Percentiles rank a stretch among this genome's conserved stretches.
phyloP scores from a whole-genome alignment of 139 green algal genomes.

The Coelastrella sp. region DNA sequence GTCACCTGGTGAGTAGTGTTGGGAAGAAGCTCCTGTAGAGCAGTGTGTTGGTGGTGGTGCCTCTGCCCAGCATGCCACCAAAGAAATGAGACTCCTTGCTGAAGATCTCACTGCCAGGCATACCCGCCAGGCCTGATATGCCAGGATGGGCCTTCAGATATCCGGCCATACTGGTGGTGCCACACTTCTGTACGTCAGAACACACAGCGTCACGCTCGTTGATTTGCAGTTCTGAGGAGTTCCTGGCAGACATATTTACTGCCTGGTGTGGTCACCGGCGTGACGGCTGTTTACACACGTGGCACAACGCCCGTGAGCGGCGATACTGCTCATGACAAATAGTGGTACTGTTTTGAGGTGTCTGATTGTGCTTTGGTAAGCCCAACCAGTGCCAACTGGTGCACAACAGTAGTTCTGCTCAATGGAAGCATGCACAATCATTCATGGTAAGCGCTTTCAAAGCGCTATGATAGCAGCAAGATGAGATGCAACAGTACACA shows the following conservation, averaged over 20 bases:
- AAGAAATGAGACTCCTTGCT: constrained; percentile 88
- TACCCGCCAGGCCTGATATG: constrained; percentile 71
- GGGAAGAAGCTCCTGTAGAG: constrained; percentile 89
- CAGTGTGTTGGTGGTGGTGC: constrained; percentile 37
- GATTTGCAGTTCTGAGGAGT: neutral
- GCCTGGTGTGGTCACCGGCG: too few species aligned
- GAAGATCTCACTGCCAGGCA: constrained; percentile 80
- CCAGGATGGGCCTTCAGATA: constrained; percentile 79
- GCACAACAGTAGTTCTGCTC: too few species aligned
- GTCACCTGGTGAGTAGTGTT: constrained; percentile 69
- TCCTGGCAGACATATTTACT: neutral
- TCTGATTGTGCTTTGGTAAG: too few species aligned
- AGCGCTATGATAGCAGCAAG: too few species aligned
- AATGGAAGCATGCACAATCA: too few species aligned
- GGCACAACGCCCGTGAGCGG: too few species aligned
- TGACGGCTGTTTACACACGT: too few species aligned
- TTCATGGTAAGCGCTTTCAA: too few species aligned
- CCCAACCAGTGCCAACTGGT: too few species aligned
- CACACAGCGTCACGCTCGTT: neutral
- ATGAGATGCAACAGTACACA: too few species aligned
- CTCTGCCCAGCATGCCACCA: constrained; percentile 73
- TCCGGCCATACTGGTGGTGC: constrained; percentile 84
- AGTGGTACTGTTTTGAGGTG: too few species aligned
- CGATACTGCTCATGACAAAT: too few species aligned
- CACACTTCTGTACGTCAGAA: constrained; percentile 60